Percentiles rank a stretch among this genome's conserved stretches.
phyloP scores from a whole-genome alignment of 2,329 filamentous ascomycete species.

The Mycosphaerelloides madeirae region DNA sequence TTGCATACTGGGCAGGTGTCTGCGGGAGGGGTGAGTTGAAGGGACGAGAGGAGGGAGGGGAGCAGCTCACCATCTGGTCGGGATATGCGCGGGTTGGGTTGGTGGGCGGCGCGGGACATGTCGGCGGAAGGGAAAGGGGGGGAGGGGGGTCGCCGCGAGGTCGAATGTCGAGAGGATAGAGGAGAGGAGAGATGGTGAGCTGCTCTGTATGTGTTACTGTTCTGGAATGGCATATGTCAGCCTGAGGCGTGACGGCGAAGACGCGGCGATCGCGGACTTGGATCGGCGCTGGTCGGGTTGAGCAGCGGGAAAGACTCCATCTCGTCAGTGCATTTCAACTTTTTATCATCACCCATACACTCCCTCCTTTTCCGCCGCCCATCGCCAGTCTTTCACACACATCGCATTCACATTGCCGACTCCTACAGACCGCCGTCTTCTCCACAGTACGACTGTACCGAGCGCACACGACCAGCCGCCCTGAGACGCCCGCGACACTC shows the following conservation, averaged over 20 bases:
- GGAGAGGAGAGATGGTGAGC: slow-evolving; percentile 17
- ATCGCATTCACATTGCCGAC: background rate
- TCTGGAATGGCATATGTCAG: background rate
- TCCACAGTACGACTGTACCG: background rate
- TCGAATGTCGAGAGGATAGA: background rate
- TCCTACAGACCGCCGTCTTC: background rate
- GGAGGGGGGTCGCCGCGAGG: background rate
- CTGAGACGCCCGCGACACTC: background rate
- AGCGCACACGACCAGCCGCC: no score
- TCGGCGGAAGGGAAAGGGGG: background rate
- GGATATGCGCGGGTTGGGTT: slow-evolving; percentile 22
- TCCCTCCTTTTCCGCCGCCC: background rate
- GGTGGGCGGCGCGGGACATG: slow-evolving; percentile 33
- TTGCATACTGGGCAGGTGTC: slow-evolving; percentile 98
- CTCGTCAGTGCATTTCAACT: background rate
- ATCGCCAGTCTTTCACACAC: background rate
- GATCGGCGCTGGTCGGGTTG: background rate
- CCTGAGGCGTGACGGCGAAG: background rate
- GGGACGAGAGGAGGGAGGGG: slow-evolving; percentile 1
- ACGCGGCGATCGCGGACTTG: background rate
- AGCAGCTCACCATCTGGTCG: slow-evolving; percentile 31
- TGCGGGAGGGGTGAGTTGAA: slow-evolving; percentile 14
- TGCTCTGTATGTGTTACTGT: slow-evolving; percentile 2
- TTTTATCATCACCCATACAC: background rate
- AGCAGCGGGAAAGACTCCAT: no score